These are phyloP conservation scores for Ustulina deusta DNA, from an alignment of 2,329 filamentous ascomycete species.

Conservation along the genomic window DNA sequence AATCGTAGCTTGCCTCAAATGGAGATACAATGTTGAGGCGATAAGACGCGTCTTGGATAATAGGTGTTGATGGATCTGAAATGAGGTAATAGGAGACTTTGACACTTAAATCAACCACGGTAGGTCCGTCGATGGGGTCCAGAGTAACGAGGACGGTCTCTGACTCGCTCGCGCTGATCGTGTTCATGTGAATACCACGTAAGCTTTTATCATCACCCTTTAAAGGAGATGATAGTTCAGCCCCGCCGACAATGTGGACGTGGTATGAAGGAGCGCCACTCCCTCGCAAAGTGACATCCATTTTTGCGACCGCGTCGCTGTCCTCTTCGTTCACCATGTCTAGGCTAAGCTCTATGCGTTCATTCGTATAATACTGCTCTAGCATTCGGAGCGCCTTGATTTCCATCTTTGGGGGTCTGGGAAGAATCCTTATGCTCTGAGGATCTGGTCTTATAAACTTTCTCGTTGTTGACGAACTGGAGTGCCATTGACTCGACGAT, in stretches of 20 bases:
- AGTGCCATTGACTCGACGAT: conserved; percentile 63
- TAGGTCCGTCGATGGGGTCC: conserved; percentile 63
- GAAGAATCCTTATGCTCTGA: conserved; percentile 77
- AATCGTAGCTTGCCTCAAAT: conserved; percentile 92
- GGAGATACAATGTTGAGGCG: conserved; percentile 81
- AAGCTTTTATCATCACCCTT: conserved; percentile 59
- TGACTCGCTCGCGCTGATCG: conserved; percentile 61
- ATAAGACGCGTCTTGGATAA: conserved; percentile 77
- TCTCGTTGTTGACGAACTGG: conserved; percentile 57
- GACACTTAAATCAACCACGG: conserved; percentile 75
- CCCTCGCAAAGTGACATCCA: conserved; percentile 77
- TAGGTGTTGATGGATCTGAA: conserved; percentile 82
- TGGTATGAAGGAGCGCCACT: conserved; percentile 62
- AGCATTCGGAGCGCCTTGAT: conserved; percentile 72
- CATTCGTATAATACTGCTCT: conserved; percentile 86
- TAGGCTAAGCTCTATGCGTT: conserved; percentile 75
- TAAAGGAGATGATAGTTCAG: conserved; percentile 50
- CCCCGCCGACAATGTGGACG: conserved; percentile 54
- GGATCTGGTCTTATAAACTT: conserved; percentile 63
- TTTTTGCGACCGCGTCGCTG: conserved; percentile 76
- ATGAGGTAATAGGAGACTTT: conserved; percentile 82
- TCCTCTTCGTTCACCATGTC: conserved; percentile 86
- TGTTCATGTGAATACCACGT: conserved; percentile 58
- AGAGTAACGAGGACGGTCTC: conserved; percentile 61
- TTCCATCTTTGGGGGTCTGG: conserved; percentile 92